Conservation (phyloP, 352 stramenopile species). For the Phytophthora macrochlamydospora region DNA sequence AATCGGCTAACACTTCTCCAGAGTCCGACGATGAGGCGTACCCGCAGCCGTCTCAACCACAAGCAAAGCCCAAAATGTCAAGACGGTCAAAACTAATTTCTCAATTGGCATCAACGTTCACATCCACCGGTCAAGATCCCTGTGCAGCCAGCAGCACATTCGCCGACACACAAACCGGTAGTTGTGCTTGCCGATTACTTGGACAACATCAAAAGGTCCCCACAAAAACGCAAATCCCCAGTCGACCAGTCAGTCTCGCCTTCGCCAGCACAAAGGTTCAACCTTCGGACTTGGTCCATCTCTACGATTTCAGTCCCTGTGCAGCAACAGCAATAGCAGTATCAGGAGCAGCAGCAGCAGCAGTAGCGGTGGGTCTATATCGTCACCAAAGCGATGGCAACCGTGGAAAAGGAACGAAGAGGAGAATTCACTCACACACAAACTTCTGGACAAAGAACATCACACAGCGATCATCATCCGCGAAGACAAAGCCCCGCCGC, state of each 20-base stretch:
- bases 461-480: slow-evolving; percentile 31
- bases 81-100: slow-evolving; percentile 27
- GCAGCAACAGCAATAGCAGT: slow-evolving; percentile 24
- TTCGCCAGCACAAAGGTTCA: slow-evolving; percentile 12
- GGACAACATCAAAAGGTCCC: slow-evolving; percentile 16
- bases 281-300: neutral
- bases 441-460: slow-evolving; percentile 34
- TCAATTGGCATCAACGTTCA: slow-evolving; percentile 35
- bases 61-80: slow-evolving; percentile 16
- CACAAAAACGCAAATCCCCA: slow-evolving; percentile 6
- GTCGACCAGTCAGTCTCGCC: neutral
- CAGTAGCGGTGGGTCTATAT: neutral
- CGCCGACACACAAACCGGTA: neutral
- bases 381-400: slow-evolving; percentile 23
- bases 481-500: slow-evolving; percentile 20
- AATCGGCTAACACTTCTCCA: slow-evolving; percentile 14
- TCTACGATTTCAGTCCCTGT: slow-evolving; percentile 16
- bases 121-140: slow-evolving; percentile 12
- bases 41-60: slow-evolving; percentile 1
- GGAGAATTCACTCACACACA: slow-evolving; percentile 25
- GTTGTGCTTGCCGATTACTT: slow-evolving; percentile 29
- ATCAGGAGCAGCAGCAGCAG: slow-evolving; percentile 11
- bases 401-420: slow-evolving; percentile 13
- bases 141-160: slow-evolving; percentile 3
- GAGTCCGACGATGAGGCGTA: slow-evolving; percentile 34